phyloP scores from a whole-genome alignment of 208 protist genomes.

The Trypanosoma mega region DNA sequence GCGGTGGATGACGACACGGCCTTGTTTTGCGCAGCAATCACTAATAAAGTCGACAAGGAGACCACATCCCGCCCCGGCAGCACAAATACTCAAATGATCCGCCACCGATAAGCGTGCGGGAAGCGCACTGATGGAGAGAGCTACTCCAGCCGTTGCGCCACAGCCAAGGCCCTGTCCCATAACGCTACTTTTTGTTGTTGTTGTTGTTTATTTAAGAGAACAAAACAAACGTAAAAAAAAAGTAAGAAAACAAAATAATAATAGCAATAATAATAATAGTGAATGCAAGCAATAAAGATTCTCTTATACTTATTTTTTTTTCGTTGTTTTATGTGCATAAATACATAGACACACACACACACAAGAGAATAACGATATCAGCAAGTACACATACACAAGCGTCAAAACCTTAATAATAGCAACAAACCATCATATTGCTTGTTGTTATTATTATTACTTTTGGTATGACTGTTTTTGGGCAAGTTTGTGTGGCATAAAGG shows the following conservation, averaged over 20 bases:
- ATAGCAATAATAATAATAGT: neutral
- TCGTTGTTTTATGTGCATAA: too few species aligned
- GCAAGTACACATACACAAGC: too few species aligned
- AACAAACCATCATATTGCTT: too few species aligned
- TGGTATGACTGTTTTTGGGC: too few species aligned
- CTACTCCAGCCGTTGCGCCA: slow-evolving; percentile 57
- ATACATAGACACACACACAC: too few species aligned
- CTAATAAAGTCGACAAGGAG: slow-evolving; percentile 81
- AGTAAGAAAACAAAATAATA: slow-evolving; percentile 14
- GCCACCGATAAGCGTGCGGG: slow-evolving; percentile 49
- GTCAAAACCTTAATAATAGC: too few species aligned
- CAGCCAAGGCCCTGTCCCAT: slow-evolving; percentile 87
- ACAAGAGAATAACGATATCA: too few species aligned
- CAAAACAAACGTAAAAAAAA: slow-evolving; percentile 2
- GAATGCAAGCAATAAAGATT: too few species aligned
- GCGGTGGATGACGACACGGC: slow-evolving; percentile 81
- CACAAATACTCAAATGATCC: slow-evolving; percentile 64
- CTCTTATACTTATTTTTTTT: too few species aligned
- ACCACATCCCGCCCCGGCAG: slow-evolving; percentile 49
- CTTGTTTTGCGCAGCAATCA: slow-evolving; percentile 76
- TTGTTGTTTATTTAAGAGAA: neutral
- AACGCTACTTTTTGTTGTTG: neutral
- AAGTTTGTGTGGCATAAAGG: too few species aligned
- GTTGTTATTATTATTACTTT: too few species aligned
- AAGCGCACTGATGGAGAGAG: slow-evolving; percentile 52